Evolutionary conservation across 345 rosid species (phyloP).

Genomic region (Nephelium lappaceum): DNA sequence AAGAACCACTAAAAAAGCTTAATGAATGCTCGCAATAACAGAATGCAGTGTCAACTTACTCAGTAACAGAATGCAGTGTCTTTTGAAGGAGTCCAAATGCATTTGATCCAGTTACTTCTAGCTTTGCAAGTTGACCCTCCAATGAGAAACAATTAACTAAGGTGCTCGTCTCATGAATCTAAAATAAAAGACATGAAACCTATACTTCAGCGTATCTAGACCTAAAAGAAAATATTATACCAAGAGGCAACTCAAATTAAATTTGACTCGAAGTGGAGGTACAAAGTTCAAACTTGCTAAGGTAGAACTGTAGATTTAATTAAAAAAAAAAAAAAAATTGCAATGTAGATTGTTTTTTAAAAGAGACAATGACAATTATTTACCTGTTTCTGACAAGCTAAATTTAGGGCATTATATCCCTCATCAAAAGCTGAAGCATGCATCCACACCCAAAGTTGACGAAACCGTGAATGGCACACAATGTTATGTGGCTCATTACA

Average conservation of each 20-base stretch:
- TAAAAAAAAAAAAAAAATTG: not conserved
- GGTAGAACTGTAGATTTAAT: not conserved
- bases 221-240: not conserved
- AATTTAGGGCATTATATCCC: constrained; percentile 68
- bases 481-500: constrained; percentile 20
- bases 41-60: constrained; percentile 47
- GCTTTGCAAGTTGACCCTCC: constrained; percentile 78
- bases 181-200: constrained; percentile 23
- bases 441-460: constrained; percentile 83
- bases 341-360: not conserved
- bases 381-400: constrained; percentile 75
- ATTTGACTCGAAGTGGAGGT: not conserved
- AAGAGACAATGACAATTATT: not conserved
- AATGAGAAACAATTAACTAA: constrained; percentile 59
- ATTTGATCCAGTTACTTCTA: constrained; percentile 74
- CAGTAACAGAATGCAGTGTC: constrained; percentile 45
- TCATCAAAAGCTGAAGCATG: constrained; percentile 83
- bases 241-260: not conserved
- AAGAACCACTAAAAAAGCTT: too few species aligned
- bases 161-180: constrained; percentile 57
- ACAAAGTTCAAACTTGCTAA: constrained; percentile 1
- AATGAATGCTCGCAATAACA: too few species aligned
- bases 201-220: constrained; percentile 5
- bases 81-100: constrained; percentile 71
- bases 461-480: constrained; percentile 24